Conservation (phyloP, 2,329 filamentous ascomycete species). For the Penicillium expansum region DNA sequence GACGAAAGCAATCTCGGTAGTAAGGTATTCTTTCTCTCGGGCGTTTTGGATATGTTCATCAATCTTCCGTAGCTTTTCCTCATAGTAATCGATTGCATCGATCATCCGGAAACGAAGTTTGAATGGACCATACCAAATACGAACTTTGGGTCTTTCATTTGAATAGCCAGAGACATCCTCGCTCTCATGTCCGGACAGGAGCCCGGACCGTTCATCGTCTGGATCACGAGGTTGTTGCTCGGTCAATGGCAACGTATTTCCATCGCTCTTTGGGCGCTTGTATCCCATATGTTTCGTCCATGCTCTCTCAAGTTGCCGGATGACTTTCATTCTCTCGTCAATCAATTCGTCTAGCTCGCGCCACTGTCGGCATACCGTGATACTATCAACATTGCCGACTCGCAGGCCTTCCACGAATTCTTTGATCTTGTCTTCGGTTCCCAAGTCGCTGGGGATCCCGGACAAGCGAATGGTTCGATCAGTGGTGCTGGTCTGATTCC, state of each 20-base stretch:
- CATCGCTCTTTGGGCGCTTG: conserved; percentile 48
- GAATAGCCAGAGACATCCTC: conserved; percentile 47
- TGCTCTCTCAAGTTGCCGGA: conserved; percentile 75
- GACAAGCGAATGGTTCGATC: conserved; percentile 91
- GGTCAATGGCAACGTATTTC: conserved; percentile 47
- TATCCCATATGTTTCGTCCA: conserved; percentile 76
- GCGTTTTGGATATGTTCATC: conserved; percentile 72
- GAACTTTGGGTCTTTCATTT: conserved; percentile 62
- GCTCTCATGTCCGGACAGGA: conserved; percentile 49
- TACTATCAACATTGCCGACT: conserved; percentile 85
- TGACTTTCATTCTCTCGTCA: conserved; percentile 59
- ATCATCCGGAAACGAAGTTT: conserved; percentile 68
- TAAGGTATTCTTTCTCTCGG: conserved; percentile 70
- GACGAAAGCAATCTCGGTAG: conserved; percentile 86
- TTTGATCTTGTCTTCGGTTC: conserved; percentile 79
- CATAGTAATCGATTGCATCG: conserved; percentile 92
- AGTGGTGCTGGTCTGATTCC: conserved; percentile 90
- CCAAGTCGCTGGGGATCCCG: conserved; percentile 75
- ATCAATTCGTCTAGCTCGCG: conserved; percentile 73
- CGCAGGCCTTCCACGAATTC: conserved; percentile 81
- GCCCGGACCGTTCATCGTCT: conserved; percentile 59
- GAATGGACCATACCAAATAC: conserved; percentile 75
- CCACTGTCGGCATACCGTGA: conserved; percentile 87
- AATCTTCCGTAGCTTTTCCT: conserved; percentile 74
- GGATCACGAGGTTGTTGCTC: conserved; percentile 50